phyloP scores from a whole-genome alignment of 768 basidiomycete genomes.

The Pleurotus sapidus region DNA sequence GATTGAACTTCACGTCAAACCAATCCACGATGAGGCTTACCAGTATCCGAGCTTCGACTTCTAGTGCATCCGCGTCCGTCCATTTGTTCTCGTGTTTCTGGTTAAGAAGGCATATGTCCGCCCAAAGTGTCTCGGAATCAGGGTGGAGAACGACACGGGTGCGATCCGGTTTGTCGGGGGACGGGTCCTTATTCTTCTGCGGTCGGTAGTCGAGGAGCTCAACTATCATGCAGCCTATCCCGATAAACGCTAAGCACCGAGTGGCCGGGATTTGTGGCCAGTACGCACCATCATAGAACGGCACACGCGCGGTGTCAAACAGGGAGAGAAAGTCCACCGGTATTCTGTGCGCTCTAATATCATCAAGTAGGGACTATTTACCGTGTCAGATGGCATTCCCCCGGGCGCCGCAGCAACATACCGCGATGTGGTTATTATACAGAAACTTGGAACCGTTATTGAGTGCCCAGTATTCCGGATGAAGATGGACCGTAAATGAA shows the following conservation, averaged over 20 bases:
- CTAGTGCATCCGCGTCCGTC: constrained; percentile 70
- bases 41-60: constrained; percentile 70
- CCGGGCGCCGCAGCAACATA: constrained; percentile 18
- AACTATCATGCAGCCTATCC: constrained; percentile 78
- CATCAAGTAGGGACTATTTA: constrained; percentile 72
- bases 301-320: constrained; percentile 68
- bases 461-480: constrained; percentile 79
- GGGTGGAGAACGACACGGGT: constrained; percentile 78
- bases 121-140: constrained; percentile 74
- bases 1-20: constrained; percentile 8
- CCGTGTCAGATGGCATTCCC: not conserved
- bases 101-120: constrained; percentile 73
- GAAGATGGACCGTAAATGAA: constrained; percentile 77
- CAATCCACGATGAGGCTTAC: constrained; percentile 36
- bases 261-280: not conserved
- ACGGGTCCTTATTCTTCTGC: constrained; percentile 51
- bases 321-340: constrained; percentile 83
- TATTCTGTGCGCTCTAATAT: constrained; percentile 79
- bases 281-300: constrained; percentile 77
- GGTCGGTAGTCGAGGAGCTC: constrained; percentile 79
- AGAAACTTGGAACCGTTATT: constrained; percentile 81
- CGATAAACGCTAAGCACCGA: not conserved
- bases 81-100: constrained; percentile 54
- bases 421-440: constrained; percentile 77
- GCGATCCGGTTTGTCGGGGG: constrained; percentile 53